Evolutionary conservation across 1,284 basidiomycete species (phyloP).

Genomic region (Microbotryum intermedium): DNA sequence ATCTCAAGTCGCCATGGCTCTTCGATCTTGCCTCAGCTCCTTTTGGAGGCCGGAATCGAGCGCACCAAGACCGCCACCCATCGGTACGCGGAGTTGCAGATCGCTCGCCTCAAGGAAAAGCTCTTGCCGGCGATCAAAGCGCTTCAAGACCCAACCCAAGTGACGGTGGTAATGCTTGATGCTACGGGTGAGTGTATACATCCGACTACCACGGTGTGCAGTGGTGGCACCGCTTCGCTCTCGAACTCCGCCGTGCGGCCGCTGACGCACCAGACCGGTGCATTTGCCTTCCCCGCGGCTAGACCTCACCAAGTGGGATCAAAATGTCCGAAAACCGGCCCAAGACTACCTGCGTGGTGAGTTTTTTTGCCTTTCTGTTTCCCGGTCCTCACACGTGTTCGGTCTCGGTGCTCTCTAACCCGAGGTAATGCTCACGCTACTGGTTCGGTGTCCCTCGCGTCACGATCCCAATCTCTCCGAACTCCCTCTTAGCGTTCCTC

Average conservation of each 20-base stretch:
- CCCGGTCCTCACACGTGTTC: no score
- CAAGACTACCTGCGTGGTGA: no score
- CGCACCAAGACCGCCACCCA: constrained; percentile 77
- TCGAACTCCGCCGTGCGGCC: no score
- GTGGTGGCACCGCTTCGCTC: no score
- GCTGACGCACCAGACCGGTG: no score
- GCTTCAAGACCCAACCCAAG: constrained; percentile 34
- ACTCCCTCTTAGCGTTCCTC: no score
- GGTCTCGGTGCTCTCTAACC: no score
- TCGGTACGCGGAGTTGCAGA: constrained; percentile 82
- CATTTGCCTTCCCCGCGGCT: not conserved
- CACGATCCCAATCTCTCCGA: no score
- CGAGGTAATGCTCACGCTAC: no score
- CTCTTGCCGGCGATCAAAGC: constrained; percentile 64
- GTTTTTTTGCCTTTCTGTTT: no score
- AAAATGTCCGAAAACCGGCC: constrained; percentile 39
- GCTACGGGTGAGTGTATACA: constrained; percentile 52
- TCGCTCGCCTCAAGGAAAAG: constrained; percentile 86
- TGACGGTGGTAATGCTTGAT: constrained; percentile 52
- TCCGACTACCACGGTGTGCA: not conserved
- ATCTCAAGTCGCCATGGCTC: constrained; percentile 3
- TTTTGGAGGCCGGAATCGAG: constrained; percentile 55
- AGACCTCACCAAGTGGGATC: constrained; percentile 55
- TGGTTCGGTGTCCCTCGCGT: no score
- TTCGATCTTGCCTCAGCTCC: constrained; percentile 23